Base-by-base conservation (phyloP, 2,329 filamentous ascomycete species). In the Penicillium sclerotigenum region DNA sequence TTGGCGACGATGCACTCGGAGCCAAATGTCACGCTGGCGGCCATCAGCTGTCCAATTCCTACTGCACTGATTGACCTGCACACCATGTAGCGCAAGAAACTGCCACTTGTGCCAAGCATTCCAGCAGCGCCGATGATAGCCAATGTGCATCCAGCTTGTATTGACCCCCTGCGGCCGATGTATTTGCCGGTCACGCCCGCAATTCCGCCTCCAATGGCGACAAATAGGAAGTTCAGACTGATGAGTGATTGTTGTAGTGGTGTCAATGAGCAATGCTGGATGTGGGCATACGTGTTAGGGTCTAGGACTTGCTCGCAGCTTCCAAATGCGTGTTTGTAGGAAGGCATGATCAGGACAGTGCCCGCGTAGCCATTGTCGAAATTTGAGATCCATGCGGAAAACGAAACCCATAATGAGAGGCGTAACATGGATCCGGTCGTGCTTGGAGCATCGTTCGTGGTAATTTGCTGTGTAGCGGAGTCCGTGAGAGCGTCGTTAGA, bases 181-280 rank as follows among this genome's bases (percentile, higher is more conserved):
- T 61, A 63, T 46, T 52, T 41, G 13, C 61, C 63, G 1, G 61
- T 54, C 13, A 67, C 8, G 1, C 61, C 64, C 5, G 65, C 61
- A 5, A 66, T 4, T 1, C 56, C 58, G 4, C 65, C 64, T 3
- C 68, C 68, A 0, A 71, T 48, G 2, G 59, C 66, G 2, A 68
- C 60, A 47, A 70, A 71, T 20, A 71, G 53, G 33, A 62, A 64
- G 26, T 61, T 65, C 34, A 70, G 36, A 14, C 63, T 65, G 20
- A 70, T 67, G 13, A 70, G 52, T 0, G 66, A 69, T 42, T 70
- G 65, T 49, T 70, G 65, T 3, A 68, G 51, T 9, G 68, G 58
- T 0, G 65, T 64, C 4, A 68, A 43, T 4, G 56, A 60, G 46
- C 65, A 68, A 6, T 58, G 48, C 11, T 65, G 52, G 9, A 56